phyloP scores from a whole-genome alignment of 176 grass and related monocot species.

The Oryza nivara region DNA sequence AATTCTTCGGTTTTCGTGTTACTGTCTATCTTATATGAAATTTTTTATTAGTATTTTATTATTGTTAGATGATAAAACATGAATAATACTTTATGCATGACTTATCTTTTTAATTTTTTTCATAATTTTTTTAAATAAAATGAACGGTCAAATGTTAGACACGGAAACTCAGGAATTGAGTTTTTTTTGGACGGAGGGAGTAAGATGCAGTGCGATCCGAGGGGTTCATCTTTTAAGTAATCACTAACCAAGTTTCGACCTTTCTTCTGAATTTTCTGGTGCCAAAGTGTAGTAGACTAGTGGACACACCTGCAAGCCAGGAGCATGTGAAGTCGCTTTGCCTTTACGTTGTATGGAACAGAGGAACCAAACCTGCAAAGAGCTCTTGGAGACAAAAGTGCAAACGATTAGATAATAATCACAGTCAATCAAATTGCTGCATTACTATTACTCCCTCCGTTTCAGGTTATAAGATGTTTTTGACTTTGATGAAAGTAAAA shows the following conservation, averaged over 20 bases:
- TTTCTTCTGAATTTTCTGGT: conserved; percentile 12
- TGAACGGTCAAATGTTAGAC: no score
- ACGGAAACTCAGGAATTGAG: no score
- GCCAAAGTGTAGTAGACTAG: neutral
- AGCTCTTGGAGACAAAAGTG: neutral
- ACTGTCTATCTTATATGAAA: no score
- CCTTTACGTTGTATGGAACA: neutral
- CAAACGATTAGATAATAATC: neutral
- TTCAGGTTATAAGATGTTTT: no score
- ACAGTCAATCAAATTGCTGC: neutral
- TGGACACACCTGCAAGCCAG: neutral
- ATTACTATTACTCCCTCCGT: neutral
- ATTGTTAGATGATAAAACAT: no score
- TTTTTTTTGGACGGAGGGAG: no score
- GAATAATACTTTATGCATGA: no score
- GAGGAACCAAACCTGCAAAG: neutral
- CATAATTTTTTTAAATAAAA: no score
- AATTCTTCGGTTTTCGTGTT: no score
- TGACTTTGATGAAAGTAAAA: no score
- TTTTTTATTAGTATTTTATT: no score
- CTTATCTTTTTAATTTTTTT: no score
- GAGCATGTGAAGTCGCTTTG: neutral
- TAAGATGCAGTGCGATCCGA: neutral
- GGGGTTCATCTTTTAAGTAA: neutral
- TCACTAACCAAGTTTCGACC: neutral